Evolutionary conservation across 345 rosid species (phyloP).

Genomic region (Bretschneidera sinensis): DNA sequence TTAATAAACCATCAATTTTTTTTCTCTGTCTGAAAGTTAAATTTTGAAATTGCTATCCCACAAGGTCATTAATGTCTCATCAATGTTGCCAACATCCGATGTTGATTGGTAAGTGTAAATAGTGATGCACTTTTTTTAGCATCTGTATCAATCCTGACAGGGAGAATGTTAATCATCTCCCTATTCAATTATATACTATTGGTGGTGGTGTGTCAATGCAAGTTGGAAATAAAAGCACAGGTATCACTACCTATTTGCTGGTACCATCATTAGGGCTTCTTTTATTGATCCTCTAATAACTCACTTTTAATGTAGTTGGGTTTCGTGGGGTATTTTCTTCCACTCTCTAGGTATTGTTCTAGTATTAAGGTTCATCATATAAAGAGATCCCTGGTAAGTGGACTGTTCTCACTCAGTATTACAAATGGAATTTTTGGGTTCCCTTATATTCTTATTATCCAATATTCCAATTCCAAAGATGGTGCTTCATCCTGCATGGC

Average conservation of each 20-base stretch:
- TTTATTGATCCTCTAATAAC: conserved; percentile 21
- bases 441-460: conserved; percentile 29
- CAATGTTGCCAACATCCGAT: conserved; percentile 5
- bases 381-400: conserved; percentile 53
- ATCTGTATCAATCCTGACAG: conserved; percentile 9
- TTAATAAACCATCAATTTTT: conserved; percentile 9
- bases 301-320: conserved; percentile 21
- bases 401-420: conserved; percentile 19
- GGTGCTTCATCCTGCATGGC: conserved; percentile 45
- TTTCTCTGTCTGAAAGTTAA: background rate
- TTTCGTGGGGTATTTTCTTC: conserved; percentile 19
- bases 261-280: conserved; percentile 21
- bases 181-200: conserved; percentile 20
- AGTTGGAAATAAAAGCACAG: conserved; percentile 38
- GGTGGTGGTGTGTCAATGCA: conserved; percentile 32
- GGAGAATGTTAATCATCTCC: conserved; percentile 20
- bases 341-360: conserved; percentile 33
- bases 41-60: background rate
- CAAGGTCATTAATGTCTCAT: background rate
- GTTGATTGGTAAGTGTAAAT: conserved; percentile 20
- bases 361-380: conserved; percentile 23
- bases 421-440: background rate
- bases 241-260: conserved; percentile 37
- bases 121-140: conserved; percentile 10
- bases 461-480: conserved; percentile 42